These are phyloP conservation scores for Monosporascus ibericus DNA, from an alignment of 2,329 filamentous ascomycete genomes.

Conservation along the genomic window DNA sequence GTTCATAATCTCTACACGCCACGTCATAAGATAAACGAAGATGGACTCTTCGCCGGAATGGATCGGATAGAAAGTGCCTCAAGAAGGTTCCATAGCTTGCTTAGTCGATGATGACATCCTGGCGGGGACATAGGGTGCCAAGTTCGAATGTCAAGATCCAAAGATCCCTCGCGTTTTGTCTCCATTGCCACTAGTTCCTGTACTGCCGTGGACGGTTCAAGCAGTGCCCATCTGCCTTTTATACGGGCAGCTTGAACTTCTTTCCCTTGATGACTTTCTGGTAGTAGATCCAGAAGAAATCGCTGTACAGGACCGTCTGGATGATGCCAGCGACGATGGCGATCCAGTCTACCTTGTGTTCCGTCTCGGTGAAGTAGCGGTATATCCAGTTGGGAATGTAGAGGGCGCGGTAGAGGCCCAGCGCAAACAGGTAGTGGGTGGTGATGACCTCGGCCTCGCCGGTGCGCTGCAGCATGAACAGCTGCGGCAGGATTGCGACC, in stretches of 20 bases:
- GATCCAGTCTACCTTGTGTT: slow-evolving; percentile 75
- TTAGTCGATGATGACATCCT: too few relatives aligned
- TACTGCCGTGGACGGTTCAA: too few relatives aligned
- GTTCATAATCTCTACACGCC: too few relatives aligned
- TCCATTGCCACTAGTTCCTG: too few relatives aligned
- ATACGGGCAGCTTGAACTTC: slow-evolving; percentile 82
- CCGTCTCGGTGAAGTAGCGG: slow-evolving; percentile 69
- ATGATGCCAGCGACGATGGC: slow-evolving; percentile 83
- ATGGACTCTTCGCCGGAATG: too few relatives aligned
- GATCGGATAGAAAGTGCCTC: too few relatives aligned
- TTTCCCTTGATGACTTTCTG: slow-evolving; percentile 88
- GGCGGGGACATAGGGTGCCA: too few relatives aligned
- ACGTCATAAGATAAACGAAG: too few relatives aligned
- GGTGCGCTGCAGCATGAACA: slow-evolving; percentile 96
- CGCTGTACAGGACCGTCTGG: slow-evolving; percentile 92
- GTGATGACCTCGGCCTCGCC: slow-evolving; percentile 99
- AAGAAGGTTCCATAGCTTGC: too few relatives aligned
- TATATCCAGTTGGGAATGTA: slow-evolving; percentile 99
- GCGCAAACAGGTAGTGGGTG: slow-evolving; percentile 91
- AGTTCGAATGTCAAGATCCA: too few relatives aligned
- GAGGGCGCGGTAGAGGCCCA: slow-evolving; percentile 83
- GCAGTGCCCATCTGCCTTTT: slow-evolving; percentile 22
- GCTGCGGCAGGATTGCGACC: slow-evolving; percentile 91
- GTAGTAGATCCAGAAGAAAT: slow-evolving; percentile 99
- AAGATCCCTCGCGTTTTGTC: too few relatives aligned